phyloP scores from a whole-genome alignment of 1,284 basidiomycete species.

The Vanrija pseudolonga region DNA sequence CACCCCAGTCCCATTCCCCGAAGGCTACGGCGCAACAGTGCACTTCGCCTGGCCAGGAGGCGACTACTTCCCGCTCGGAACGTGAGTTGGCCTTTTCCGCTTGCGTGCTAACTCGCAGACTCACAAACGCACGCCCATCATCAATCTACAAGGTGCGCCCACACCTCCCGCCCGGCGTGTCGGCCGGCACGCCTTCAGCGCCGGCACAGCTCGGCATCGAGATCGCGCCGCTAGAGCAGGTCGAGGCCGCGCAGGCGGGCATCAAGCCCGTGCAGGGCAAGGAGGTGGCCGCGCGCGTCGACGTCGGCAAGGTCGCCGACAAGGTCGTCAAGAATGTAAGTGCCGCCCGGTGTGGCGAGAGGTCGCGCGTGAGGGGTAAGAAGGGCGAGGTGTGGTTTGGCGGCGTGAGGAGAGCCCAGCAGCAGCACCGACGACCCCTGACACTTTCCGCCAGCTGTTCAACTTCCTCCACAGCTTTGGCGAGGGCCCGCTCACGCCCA shows the following conservation, averaged over 20 bases:
- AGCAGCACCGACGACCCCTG: conserved; percentile 1
- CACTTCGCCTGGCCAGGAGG: conserved; percentile 86
- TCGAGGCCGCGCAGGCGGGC: conserved; percentile 58
- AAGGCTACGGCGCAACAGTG: conserved; percentile 82
- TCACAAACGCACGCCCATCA: conserved; percentile 87
- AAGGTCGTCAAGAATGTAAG: conserved; percentile 50
- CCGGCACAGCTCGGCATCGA: conserved; percentile 55
- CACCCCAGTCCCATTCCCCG: conserved; percentile 70
- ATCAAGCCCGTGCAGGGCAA: conserved; percentile 17
- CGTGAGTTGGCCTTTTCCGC: conserved; percentile 56
- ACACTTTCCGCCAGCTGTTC: conserved; percentile 60
- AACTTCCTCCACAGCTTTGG: conserved; percentile 78
- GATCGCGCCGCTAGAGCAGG: conserved; percentile 56
- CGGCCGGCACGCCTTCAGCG: conserved; percentile 32
- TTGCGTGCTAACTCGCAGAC: conserved; percentile 52
- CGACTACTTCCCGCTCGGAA: conserved; percentile 81
- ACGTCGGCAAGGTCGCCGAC: conserved; percentile 45
- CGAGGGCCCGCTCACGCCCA: conserved; percentile 54
- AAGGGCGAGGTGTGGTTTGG: conserved; percentile 9
- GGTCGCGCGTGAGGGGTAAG: conserved; percentile 26
- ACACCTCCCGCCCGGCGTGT: conserved; percentile 47
- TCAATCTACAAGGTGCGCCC: conserved; percentile 81
- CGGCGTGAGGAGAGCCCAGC: not conserved
- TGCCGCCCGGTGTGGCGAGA: conserved; percentile 25
- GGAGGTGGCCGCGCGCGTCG: conserved; percentile 30